A percentile compares a stretch with the other conserved stretches of the same genome.
These are phyloP conservation scores for Phascolomyces articulosus DNA, from an alignment of 371 early-diverging fungal species.

Conservation along the genomic window DNA sequence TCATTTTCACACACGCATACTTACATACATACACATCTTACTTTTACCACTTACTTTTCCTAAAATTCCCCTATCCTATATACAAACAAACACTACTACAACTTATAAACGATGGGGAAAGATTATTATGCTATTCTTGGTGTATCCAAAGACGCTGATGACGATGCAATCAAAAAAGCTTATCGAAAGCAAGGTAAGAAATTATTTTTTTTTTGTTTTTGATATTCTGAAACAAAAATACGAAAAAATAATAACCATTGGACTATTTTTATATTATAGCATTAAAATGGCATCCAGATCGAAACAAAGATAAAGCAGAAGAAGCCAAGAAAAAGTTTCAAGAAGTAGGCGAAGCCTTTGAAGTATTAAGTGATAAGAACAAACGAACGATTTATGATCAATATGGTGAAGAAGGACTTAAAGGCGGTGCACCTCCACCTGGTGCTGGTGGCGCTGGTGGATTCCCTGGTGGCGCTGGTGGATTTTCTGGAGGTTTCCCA, in stretches of 20 bases:
- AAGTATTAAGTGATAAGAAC: conserved; percentile 92
- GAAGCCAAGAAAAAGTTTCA: conserved; percentile 30
- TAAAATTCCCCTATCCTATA: conserved; percentile 4
- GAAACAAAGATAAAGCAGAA: conserved; percentile 47
- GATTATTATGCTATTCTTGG: conserved; percentile 92
- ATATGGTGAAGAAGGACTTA: conserved; percentile 91
- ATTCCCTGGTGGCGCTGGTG: conserved; percentile 43
- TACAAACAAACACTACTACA: not conserved
- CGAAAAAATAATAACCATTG: not conserved
- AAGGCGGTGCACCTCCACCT: conserved; percentile 55
- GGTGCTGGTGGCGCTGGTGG: conserved; percentile 44
- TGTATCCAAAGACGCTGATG: conserved; percentile 81
- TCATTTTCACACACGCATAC: too few relatives aligned
- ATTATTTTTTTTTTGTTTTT: too few relatives aligned
- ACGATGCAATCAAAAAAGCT: conserved; percentile 88
- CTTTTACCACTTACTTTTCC: too few relatives aligned
- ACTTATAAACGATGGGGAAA: conserved; percentile 71
- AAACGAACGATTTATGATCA: conserved; percentile 88
- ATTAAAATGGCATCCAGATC: conserved; percentile 55
- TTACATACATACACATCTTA: too few relatives aligned
- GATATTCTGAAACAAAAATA: not conserved
- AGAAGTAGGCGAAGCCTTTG: conserved; percentile 90
- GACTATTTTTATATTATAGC: conserved; percentile 20
- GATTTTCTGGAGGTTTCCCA: conserved; percentile 58
- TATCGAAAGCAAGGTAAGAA: conserved; percentile 79